Evolutionary conservation across 78 protist species (phyloP).

Genomic region (Dictyostelium citrinum): DNA sequence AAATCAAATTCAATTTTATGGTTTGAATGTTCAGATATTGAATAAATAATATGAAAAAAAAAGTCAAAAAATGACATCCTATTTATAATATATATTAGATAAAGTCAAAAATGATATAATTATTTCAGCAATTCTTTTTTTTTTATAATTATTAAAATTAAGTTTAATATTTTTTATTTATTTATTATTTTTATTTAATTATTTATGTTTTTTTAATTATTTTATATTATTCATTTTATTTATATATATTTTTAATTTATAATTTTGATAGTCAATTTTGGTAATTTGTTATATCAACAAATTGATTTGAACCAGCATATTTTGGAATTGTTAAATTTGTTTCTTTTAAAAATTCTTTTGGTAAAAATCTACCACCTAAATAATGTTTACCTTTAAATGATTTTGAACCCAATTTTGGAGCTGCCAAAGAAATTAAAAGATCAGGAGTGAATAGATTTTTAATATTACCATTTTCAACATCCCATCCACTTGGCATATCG

Average conservation of each 20-base stretch:
- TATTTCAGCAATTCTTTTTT: too few species aligned
- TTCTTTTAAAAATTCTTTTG: slow-evolving; percentile 41
- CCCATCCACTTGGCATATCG: slow-evolving; percentile 95
- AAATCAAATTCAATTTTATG: too few species aligned
- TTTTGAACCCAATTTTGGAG: slow-evolving; percentile 88
- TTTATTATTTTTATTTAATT: background rate
- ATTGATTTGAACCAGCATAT: slow-evolving; percentile 70
- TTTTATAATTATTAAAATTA: too few species aligned
- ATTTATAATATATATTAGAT: too few species aligned
- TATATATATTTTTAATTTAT: background rate
- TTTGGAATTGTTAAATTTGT: slow-evolving; percentile 67
- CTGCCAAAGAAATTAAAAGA: slow-evolving; percentile 84
- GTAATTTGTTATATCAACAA: slow-evolving; percentile 38
- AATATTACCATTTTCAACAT: slow-evolving; percentile 83
- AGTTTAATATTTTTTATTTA: too few species aligned
- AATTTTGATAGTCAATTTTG: background rate
- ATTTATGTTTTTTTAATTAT: background rate
- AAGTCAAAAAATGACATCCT: too few species aligned
- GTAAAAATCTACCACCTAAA: slow-evolving; percentile 93
- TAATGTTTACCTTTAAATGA: slow-evolving; percentile 85
- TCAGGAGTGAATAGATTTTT: slow-evolving; percentile 26
- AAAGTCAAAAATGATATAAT: too few species aligned
- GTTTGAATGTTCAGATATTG: too few species aligned
- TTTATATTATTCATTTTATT: too few species aligned
- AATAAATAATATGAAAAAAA: too few species aligned